Evolutionary conservation across 225 moss, liverwort and hornwort species (phyloP).

Genomic region (Thuidium tamariscinum): DNA sequence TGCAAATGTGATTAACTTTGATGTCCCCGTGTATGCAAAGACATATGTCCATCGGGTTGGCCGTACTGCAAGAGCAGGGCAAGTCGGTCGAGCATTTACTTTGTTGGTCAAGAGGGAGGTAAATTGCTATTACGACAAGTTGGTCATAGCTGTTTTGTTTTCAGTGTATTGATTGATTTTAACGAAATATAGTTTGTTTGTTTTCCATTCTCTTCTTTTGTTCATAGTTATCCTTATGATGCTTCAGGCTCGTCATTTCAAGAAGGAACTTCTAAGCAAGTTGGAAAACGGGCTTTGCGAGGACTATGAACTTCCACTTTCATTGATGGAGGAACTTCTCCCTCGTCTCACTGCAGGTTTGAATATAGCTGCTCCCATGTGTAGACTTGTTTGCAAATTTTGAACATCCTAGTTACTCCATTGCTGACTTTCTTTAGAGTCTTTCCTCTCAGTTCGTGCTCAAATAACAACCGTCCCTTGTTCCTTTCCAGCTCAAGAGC

Average conservation of each 20-base stretch:
- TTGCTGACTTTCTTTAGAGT: not conserved
- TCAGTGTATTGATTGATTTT: not conserved
- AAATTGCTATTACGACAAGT: not conserved
- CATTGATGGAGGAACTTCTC: slow-evolving; percentile 47
- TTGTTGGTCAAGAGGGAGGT: slow-evolving; percentile 88
- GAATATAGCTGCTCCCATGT: not conserved
- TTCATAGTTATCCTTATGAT: not conserved
- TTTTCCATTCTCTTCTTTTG: not conserved
- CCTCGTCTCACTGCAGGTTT: slow-evolving; percentile 40
- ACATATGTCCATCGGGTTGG: slow-evolving; percentile 98
- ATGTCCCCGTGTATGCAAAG: slow-evolving; percentile 97
- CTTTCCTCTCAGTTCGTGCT: not conserved
- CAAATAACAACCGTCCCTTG: not conserved
- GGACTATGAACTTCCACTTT: slow-evolving; percentile 43
- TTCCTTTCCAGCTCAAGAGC: slow-evolving; percentile 28
- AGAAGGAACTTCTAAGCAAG: slow-evolving; percentile 72
- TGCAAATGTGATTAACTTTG: slow-evolving; percentile 86
- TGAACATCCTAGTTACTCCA: not conserved
- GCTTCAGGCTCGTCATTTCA: slow-evolving; percentile 77
- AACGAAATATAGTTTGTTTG: not conserved
- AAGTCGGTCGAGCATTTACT: slow-evolving; percentile 77
- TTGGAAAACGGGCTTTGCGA: slow-evolving; percentile 70
- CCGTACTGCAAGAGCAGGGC: slow-evolving; percentile 92
- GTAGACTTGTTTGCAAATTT: not conserved
- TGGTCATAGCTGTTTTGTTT: not conserved